phyloP scores from a whole-genome alignment of 441 rosid species.

The Capsella rubella region DNA sequence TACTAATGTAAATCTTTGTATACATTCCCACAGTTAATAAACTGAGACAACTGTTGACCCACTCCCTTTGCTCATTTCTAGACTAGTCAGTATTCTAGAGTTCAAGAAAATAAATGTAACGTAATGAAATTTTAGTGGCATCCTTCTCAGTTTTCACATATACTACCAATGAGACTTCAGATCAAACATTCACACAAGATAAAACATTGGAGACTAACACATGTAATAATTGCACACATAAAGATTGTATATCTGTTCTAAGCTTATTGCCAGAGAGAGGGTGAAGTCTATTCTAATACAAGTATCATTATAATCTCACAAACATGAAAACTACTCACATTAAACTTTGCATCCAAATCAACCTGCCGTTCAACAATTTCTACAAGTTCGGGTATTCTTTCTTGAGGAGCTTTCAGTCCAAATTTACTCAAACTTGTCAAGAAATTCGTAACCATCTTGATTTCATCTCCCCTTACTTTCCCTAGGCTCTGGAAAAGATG shows the following conservation, averaged over 20 bases:
- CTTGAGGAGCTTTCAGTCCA: slow-evolving; percentile 92
- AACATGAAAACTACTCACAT: slow-evolving; percentile 53
- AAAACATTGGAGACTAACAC: slow-evolving; percentile 6
- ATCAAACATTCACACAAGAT: slow-evolving; percentile 4
- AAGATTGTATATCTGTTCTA: neutral
- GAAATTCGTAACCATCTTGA: too few relatives aligned
- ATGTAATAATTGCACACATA: neutral
- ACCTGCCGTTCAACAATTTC: slow-evolving; percentile 89
- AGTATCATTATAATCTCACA: slow-evolving; percentile 6
- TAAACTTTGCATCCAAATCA: slow-evolving; percentile 84
- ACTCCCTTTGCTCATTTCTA: too few relatives aligned
- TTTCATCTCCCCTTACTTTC: too few relatives aligned
- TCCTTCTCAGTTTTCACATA: slow-evolving; percentile 1
- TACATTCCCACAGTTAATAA: neutral
- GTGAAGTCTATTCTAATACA: neutral
- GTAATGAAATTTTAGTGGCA: neutral
- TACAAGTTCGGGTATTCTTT: slow-evolving; percentile 89
- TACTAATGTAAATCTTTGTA: neutral
- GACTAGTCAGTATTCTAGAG: too few relatives aligned
- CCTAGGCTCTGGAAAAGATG: too few relatives aligned
- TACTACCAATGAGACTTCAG: slow-evolving; percentile 4
- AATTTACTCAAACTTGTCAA: slow-evolving; percentile 64
- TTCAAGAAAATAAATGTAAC: neutral
- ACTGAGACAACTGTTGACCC: too few relatives aligned
- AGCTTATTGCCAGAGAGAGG: neutral